Conservation (phyloP, 2,329 filamentous ascomycete species). For the Biscogniauxia sp. region DNA sequence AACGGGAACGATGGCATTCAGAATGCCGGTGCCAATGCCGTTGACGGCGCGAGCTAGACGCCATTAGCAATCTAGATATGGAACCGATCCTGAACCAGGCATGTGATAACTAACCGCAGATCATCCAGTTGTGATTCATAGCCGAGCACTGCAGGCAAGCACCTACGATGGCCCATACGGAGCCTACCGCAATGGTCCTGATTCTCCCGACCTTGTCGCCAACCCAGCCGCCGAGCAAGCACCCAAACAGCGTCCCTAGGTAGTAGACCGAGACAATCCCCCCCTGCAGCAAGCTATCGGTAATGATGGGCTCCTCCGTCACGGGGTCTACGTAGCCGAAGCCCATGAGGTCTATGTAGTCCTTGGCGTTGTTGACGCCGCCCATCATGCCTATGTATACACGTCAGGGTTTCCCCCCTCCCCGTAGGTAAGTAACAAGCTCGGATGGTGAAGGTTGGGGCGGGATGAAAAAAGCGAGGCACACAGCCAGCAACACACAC, state of each 20-base stretch:
- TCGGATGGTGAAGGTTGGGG: not conserved
- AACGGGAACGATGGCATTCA: slow-evolving; percentile 69
- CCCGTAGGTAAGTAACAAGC: not conserved
- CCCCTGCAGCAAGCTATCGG: slow-evolving; percentile 59
- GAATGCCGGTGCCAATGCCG: slow-evolving; percentile 65
- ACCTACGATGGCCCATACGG: slow-evolving; percentile 57
- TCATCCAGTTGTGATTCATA: slow-evolving; percentile 68
- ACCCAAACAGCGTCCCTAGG: slow-evolving; percentile 61
- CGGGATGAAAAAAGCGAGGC: slow-evolving; percentile 45
- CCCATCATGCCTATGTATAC: slow-evolving; percentile 53
- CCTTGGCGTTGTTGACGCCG: slow-evolving; percentile 63
- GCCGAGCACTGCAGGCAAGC: slow-evolving; percentile 65
- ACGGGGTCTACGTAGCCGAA: slow-evolving; percentile 58
- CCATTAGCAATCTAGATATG: slow-evolving; percentile 5
- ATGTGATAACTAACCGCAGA: slow-evolving; percentile 49
- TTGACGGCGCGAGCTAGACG: slow-evolving; percentile 54
- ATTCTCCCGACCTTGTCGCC: slow-evolving; percentile 63
- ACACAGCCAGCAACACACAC: slow-evolving; percentile 23
- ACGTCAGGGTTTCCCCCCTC: not conserved
- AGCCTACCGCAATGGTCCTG: slow-evolving; percentile 59
- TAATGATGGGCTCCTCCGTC: slow-evolving; percentile 50
- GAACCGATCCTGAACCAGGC: not conserved
- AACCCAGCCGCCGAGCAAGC: slow-evolving; percentile 60
- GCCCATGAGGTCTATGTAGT: slow-evolving; percentile 64
- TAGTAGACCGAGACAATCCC: slow-evolving; percentile 59